Percentiles rank a stretch among this genome's conserved stretches.
phyloP scores from a whole-genome alignment of 371 early-diverging fungal genomes.

The Lichtheimia corymbifera region DNA sequence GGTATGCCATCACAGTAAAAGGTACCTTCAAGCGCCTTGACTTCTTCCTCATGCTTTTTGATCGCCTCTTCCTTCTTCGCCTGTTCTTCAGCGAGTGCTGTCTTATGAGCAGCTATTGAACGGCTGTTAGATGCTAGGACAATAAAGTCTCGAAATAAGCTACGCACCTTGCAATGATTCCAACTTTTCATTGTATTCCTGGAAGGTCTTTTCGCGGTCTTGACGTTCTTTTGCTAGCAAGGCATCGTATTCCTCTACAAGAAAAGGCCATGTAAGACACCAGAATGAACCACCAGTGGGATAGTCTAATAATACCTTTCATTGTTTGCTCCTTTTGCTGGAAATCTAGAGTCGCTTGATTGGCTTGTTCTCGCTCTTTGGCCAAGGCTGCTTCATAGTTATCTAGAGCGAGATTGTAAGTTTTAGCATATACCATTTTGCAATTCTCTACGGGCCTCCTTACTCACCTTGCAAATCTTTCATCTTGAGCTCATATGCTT shows the following conservation, averaged over 20 bases:
- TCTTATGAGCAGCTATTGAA: background rate
- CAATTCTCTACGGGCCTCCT: background rate
- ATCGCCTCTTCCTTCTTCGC: background rate
- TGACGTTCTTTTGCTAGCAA: background rate
- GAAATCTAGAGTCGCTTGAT: no score
- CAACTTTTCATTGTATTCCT: background rate
- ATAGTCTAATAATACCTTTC: background rate
- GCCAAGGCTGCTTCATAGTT: no score
- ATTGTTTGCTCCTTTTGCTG: background rate
- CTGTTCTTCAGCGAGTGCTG: background rate
- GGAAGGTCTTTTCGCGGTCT: background rate
- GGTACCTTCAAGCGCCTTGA: background rate
- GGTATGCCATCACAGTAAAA: no score
- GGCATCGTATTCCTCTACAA: background rate
- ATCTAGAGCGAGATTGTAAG: no score
- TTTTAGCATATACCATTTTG: background rate
- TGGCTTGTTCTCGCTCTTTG: no score
- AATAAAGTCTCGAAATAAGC: no score
- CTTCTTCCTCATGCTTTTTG: background rate
- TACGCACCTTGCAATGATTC: background rate
- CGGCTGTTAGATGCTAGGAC: no score
- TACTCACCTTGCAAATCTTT: background rate
- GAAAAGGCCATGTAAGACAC: no score
- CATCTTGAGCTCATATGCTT: background rate
- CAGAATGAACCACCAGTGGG: no score